Base-by-base conservation (phyloP, 2,329 filamentous ascomycete genomes). In the Fusarium armeniacum region DNA sequence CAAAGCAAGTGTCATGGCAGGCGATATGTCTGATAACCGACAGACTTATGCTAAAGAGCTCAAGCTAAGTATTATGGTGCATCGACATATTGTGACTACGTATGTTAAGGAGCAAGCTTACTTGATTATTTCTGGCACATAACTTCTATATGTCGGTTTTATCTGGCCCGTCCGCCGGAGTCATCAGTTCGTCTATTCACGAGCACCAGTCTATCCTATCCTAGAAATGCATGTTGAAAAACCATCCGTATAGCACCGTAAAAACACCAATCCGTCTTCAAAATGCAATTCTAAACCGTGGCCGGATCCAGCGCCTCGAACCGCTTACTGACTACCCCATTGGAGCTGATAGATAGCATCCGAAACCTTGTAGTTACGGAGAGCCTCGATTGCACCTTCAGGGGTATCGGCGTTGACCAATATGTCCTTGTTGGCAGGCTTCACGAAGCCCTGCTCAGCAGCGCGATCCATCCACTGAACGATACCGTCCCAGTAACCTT, bases 401-500 rank as follows among this genome's bases (percentile, higher is more conserved):
- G 91, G 87, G 50, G 85, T 88, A 73, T 85, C 86, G 8, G 93
- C 93, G 77, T 95, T 92, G 2, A 91, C 89, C 73, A 98, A 81
- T 69, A 99, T 98, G 13, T 86, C 83, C 50, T 86, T 88, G 80
- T 94, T 95, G 22, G 83, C 87, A 35, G 83, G 80, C 55, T 86
- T 86, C 50, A 99, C 89, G 76, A 98, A 98, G 1, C 93, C 93
- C 65, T 91, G 87, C 57, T 86, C 82, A 6, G 96, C 91, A 11
- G 92, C 90, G 70, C 88, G 92, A 76, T 86, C 84, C 63, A 98
- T 89, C 95, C 94, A 98, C 52, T 86, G 81, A 62, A 98, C 80
- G 67, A 99, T 83, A 1, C 94, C 94, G 79, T 97, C 91, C 88
- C 94, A 99, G 81, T 97, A 98, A 0, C 94, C 93, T 57, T 94